Base-by-base conservation (phyloP, 2,329 filamentous ascomycete genomes). In the Hypoxylon sp. region DNA sequence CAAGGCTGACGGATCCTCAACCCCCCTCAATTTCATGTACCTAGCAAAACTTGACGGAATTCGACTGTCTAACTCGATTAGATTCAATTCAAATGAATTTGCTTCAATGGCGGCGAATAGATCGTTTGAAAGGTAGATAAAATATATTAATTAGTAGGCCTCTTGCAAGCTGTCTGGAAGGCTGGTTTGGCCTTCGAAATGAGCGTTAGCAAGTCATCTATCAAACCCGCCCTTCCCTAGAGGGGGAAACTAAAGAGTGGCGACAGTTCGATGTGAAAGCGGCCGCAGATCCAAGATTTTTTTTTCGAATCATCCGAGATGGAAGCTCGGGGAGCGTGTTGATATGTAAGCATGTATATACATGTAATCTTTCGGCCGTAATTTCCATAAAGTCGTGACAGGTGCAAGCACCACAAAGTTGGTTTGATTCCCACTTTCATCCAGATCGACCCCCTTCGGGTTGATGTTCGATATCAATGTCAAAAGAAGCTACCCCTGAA, bases 361-460 rank as follows among this genome's bases (percentile, higher is more conserved):
- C 35, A 58, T 42, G 23, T 32, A 12, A 5, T 49, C 43, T 36
- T 19, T 51, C 41, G 45, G 52, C 52, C 45, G 37, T 59, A 19
- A 51, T 29, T 54, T 20, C 52, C 49, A 43, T 59, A 50, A 53
- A 53, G 32, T 53, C 49, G 36, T 53, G 30, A 52, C 29, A 26
- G 48, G 51, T 46, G 43, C 21, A 55, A 45, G 49, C 48, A 38
- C 40, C 43, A 7, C 38, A 31, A 5, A 25, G 31, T 47, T 15
- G 36, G 19, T n/a, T 15, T 40, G 35, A 36, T 48, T 35, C 27
- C 15, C 31, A 45, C 17, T 45, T 38, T 47, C 9, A 50, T 51
- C 46, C 51, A 51, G 17, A 35, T 30, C 5, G 5, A 6, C 21
- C 45, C 45, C 35, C 30, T 26, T 31, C 6, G 38, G 44, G 31